Evolutionary conservation across 1,284 basidiomycete genomes (phyloP).

Genomic region (Naganishia albida): DNA sequence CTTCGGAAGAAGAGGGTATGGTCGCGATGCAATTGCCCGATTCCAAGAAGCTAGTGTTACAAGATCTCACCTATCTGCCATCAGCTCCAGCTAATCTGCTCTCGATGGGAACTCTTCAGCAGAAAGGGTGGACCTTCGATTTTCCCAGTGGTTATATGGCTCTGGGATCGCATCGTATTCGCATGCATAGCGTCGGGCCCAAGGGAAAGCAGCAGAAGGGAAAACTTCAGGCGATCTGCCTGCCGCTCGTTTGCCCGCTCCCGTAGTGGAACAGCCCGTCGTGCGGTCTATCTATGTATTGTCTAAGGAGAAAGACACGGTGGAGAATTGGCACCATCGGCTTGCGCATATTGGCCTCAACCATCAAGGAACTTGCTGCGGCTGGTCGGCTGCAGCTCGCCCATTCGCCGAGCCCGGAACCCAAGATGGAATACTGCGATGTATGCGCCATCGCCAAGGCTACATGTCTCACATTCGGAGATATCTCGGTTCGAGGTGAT

Average conservation of each 20-base stretch:
- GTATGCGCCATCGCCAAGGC: conserved; percentile 30
- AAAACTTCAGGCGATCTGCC: conserved; percentile 13
- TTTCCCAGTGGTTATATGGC: conserved; percentile 14
- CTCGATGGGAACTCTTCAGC: conserved; percentile 7
- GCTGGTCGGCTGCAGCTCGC: background rate
- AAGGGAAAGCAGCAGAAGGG: conserved; percentile 15
- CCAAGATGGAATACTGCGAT: conserved; percentile 30
- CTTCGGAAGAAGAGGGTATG: background rate
- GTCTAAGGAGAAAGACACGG: background rate
- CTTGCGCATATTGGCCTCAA: conserved; percentile 21
- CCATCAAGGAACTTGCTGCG: conserved; percentile 13
- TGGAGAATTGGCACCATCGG: conserved; percentile 22
- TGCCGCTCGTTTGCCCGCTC: conserved; percentile 1
- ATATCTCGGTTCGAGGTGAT: background rate
- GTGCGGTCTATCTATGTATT: background rate
- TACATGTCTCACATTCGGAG: conserved; percentile 25
- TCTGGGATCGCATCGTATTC: background rate
- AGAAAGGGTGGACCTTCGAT: conserved; percentile 13
- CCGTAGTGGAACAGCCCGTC: background rate
- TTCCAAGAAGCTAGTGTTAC: conserved; percentile 4
- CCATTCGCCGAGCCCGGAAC: background rate
- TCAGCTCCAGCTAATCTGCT: conserved; percentile 8
- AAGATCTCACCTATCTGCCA: conserved; percentile 8
- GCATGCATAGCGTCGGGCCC: conserved; percentile 16
- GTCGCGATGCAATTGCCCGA: conserved; percentile 6